phyloP scores from a whole-genome alignment of 78 protist genomes.

The Pelomyxa schiedti region DNA sequence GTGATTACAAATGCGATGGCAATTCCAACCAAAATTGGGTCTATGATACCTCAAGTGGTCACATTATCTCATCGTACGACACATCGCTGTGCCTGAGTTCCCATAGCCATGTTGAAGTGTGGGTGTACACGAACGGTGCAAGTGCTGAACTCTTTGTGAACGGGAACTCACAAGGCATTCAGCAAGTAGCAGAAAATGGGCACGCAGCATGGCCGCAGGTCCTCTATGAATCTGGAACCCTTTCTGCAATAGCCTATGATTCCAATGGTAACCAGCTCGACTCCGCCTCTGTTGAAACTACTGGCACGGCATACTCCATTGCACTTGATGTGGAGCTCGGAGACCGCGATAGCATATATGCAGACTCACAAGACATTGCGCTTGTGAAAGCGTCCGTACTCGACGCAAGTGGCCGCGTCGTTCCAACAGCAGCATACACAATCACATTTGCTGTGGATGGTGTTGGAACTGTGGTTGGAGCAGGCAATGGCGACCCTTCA shows the following conservation, averaged over 20 bases:
- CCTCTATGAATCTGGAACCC: background rate
- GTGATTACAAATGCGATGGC: background rate
- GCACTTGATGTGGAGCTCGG: background rate
- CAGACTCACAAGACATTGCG: background rate
- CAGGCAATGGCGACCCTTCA: conserved; percentile 2
- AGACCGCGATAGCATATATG: background rate
- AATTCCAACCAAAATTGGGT: background rate
- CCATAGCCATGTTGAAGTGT: background rate
- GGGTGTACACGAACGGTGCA: background rate
- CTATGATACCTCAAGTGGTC: background rate
- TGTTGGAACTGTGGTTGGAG: background rate
- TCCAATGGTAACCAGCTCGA: background rate
- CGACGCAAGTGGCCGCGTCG: background rate
- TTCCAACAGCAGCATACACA: background rate
- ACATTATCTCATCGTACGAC: background rate
- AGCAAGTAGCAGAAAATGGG: background rate
- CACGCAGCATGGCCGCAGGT: conserved; percentile 6
- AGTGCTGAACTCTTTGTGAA: background rate
- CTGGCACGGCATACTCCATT: background rate
- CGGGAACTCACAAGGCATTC: background rate
- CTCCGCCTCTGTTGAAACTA: background rate
- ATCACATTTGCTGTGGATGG: background rate
- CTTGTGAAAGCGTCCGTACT: background rate
- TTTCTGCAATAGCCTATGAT: conserved; percentile 1
- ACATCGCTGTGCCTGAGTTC: background rate